Percentiles rank a stretch among this genome's conserved stretches.
Evolutionary conservation across 257 asterid species (phyloP).

Genomic region (Solanum piurae): DNA sequence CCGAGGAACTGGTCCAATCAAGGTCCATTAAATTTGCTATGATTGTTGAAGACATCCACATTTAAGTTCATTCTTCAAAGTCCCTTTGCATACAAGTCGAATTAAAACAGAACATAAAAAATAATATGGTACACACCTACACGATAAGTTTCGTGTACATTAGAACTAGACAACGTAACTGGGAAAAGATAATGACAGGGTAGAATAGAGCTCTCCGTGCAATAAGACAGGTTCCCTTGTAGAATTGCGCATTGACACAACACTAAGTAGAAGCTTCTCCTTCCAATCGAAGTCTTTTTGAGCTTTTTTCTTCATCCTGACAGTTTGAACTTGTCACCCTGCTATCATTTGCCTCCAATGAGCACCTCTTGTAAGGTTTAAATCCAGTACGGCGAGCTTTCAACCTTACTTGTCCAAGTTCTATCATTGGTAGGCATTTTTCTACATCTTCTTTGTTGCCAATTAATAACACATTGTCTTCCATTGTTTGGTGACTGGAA

Average conservation of each 20-base stretch:
- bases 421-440: conserved; percentile 28
- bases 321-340: conserved; percentile 21
- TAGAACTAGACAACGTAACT: conserved; percentile 16
- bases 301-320: conserved; percentile 54
- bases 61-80: conserved; percentile 4
- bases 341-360: conserved; percentile 70
- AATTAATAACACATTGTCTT: conserved; percentile 8
- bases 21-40: conserved; percentile 17
- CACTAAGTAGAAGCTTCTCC: conserved; percentile 47
- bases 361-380: conserved; percentile 94
- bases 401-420: conserved; percentile 41
- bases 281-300: conserved; percentile 76
- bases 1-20: conserved; percentile 7
- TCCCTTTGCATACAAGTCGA: conserved; percentile 16
- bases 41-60: conserved; percentile 5
- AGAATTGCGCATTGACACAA: conserved; percentile 2
- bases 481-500: conserved; percentile 16
- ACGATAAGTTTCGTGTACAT: conserved; percentile 19
- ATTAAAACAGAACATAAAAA: neutral
- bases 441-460: conserved; percentile 25
- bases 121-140: conserved; percentile 25
- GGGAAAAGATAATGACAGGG: conserved; percentile 8
- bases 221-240: neutral
- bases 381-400: conserved; percentile 61
- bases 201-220: neutral